phyloP scores from a whole-genome alignment of 345 rosid genomes.

The Camelina neglecta region DNA sequence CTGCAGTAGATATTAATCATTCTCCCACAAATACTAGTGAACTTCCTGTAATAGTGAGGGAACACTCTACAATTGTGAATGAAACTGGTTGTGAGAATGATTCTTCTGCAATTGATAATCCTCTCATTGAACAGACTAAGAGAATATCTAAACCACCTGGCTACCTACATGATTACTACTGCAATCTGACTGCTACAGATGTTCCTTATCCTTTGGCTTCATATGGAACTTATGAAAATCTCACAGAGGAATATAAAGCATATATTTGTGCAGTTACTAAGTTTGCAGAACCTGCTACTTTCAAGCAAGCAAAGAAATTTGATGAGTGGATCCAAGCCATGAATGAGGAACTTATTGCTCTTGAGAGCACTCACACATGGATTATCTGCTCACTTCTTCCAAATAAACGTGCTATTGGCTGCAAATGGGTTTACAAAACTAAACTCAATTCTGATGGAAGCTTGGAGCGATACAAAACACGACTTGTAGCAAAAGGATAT shows the following conservation, averaged over 20 bases:
- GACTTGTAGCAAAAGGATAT: background rate
- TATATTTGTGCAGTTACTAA: background rate
- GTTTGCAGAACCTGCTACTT: background rate
- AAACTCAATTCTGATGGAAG: background rate
- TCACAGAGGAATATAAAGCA: rapidly evolving
- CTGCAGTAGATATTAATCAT: too few species aligned
- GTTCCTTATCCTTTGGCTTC: too few species aligned
- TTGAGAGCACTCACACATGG: background rate
- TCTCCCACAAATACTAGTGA: too few species aligned
- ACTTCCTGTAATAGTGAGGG: too few species aligned
- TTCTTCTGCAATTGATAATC: too few species aligned
- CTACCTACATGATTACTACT: too few species aligned
- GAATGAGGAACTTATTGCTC: background rate
- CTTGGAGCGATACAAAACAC: background rate
- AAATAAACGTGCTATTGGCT: background rate
- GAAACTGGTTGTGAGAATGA: too few species aligned
- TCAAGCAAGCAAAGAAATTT: background rate
- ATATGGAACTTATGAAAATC: background rate
- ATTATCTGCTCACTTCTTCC: background rate
- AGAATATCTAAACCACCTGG: too few species aligned
- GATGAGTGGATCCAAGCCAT: background rate
- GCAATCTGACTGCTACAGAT: too few species aligned
- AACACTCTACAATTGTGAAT: too few species aligned
- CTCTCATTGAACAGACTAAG: too few species aligned
- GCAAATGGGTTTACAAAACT: background rate